phyloP scores from a whole-genome alignment of 1,139 yeast genomes.

The Nakaseomyces kungkrabaensis region DNA sequence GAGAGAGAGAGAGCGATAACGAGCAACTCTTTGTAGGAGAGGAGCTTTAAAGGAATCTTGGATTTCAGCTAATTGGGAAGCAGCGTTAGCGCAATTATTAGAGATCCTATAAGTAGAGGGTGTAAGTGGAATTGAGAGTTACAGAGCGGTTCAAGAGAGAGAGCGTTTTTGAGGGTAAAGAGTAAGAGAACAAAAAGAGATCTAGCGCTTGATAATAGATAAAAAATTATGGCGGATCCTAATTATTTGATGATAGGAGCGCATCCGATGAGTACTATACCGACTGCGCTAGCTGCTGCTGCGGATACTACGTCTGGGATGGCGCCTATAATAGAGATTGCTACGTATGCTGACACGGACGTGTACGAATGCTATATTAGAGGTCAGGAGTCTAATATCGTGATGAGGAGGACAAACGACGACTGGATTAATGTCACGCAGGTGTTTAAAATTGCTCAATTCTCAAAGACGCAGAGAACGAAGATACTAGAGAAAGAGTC shows the following conservation, averaged over 20 bases:
- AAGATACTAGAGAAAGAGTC: constrained; percentile 80
- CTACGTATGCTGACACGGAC: constrained; percentile 34
- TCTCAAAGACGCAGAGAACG: constrained; percentile 78
- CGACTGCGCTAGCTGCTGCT: constrained; percentile 1
- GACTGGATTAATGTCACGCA: constrained; percentile 90
- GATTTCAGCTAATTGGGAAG: no score
- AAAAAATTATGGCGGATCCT: background rate
- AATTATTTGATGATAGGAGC: constrained; percentile 1
- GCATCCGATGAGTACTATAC: constrained; percentile 1
- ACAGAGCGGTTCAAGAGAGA: background rate
- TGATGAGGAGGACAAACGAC: constrained; percentile 70
- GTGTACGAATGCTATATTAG: constrained; percentile 47
- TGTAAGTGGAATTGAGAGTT: no score
- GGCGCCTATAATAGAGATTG: constrained; percentile 26
- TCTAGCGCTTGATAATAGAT: background rate
- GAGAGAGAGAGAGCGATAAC: no score
- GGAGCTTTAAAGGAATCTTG: no score
- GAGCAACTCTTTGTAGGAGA: no score
- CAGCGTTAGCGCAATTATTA: no score
- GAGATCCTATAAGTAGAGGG: no score
- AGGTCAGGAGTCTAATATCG: constrained; percentile 24
- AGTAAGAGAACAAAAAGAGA: no score
- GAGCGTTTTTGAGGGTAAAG: background rate
- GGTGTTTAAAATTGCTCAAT: constrained; percentile 75
- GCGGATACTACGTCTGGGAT: constrained; percentile 1